phyloP scores from a whole-genome alignment of 1,284 basidiomycete species.

The Ustilago xerochloae region DNA sequence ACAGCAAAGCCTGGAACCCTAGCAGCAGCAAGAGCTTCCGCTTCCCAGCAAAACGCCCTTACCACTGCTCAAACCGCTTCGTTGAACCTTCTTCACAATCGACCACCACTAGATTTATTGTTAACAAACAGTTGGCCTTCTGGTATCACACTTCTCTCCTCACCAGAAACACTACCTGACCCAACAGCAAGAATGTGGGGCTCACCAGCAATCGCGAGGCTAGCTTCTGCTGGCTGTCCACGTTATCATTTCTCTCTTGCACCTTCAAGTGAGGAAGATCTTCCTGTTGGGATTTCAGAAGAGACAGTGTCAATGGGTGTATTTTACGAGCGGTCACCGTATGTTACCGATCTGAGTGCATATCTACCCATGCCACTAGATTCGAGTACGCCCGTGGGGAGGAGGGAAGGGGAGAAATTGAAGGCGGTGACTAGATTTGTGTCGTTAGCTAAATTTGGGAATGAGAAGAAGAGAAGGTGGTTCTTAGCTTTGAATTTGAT shows the following conservation, averaged over 20 bases:
- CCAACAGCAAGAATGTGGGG: slow-evolving; percentile 55
- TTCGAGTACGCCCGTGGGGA: neutral
- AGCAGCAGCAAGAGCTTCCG: slow-evolving; percentile 41
- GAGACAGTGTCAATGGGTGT: slow-evolving; percentile 42
- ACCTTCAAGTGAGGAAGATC: slow-evolving; percentile 15
- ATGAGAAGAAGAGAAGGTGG: slow-evolving; percentile 61
- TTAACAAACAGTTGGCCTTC: slow-evolving; percentile 61
- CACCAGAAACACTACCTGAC: slow-evolving; percentile 36
- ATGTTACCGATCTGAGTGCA: slow-evolving; percentile 39
- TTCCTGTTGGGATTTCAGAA: slow-evolving; percentile 28
- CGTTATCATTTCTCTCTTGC: slow-evolving; percentile 63
- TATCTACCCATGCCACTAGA: slow-evolving; percentile 3
- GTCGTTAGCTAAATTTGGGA: slow-evolving; percentile 57
- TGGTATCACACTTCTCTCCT: slow-evolving; percentile 50
- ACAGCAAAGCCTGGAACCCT: slow-evolving; percentile 46
- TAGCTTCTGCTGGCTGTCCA: slow-evolving; percentile 45
- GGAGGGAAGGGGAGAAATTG: slow-evolving; percentile 5
- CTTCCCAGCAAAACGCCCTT: slow-evolving; percentile 16
- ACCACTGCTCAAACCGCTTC: slow-evolving; percentile 24
- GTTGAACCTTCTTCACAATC: slow-evolving; percentile 7
- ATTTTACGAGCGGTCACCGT: slow-evolving; percentile 65
- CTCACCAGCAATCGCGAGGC: slow-evolving; percentile 43
- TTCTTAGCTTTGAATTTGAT: slow-evolving; percentile 62
- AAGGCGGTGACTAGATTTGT: slow-evolving; percentile 58
- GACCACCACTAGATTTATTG: slow-evolving; percentile 59